These are phyloP conservation scores for Trametes hirsuta DNA, from an alignment of 1,284 basidiomycete genomes.

Conservation along the genomic window DNA sequence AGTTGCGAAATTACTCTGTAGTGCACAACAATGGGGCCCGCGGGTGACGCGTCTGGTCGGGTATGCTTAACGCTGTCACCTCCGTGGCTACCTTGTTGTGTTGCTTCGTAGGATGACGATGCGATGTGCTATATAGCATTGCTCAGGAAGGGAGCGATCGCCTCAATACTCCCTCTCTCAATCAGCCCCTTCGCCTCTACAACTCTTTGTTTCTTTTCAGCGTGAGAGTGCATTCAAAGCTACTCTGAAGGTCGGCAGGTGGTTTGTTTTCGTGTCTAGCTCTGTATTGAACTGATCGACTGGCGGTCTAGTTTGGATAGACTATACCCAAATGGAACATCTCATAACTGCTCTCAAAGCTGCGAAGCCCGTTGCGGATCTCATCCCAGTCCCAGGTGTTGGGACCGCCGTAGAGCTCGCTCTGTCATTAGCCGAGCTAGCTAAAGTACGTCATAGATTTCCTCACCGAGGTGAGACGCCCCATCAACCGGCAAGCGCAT, in stretches of 20 bases:
- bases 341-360: not conserved
- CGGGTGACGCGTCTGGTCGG: not conserved
- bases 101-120: not conserved
- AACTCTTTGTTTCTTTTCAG: too few relatives aligned
- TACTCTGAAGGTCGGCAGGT: too few relatives aligned
- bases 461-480: not conserved
- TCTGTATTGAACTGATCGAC: too few relatives aligned
- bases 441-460: not conserved
- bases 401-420: not conserved
- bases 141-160: not conserved
- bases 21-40: not conserved
- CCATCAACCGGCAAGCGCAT: too few relatives aligned
- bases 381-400: not conserved
- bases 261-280: too few relatives aligned
- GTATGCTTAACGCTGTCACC: not conserved
- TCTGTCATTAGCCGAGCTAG: not conserved
- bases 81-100: constrained; percentile 8
- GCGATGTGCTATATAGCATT: constrained; percentile 1
- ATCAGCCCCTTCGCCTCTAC: too few relatives aligned
- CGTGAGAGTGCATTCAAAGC: too few relatives aligned
- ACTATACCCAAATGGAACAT: not conserved
- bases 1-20: not conserved
- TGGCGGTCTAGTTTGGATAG: not conserved
- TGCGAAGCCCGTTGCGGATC: not conserved
- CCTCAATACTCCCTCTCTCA: not conserved